Conservation (phyloP, 2,329 filamentous ascomycete species). For the Colletotrichum salicis region DNA sequence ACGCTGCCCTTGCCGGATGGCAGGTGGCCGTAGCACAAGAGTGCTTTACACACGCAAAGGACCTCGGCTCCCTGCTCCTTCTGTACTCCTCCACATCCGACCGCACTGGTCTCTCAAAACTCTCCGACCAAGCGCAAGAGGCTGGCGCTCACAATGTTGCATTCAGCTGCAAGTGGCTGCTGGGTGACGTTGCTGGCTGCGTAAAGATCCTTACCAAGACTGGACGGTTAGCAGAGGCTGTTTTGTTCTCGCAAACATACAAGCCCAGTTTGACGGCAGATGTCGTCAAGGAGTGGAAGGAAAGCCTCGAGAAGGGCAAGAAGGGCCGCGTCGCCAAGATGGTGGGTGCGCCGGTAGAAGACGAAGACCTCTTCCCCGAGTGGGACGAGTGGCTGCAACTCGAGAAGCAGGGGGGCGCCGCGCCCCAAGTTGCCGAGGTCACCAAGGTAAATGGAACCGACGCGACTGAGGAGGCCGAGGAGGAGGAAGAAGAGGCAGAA, state of each 20-base stretch:
- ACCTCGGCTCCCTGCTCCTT: slow-evolving; percentile 87
- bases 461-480: slow-evolving; percentile 38
- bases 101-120: slow-evolving; percentile 74
- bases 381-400: slow-evolving; percentile 91
- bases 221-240: slow-evolving; percentile 83
- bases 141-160: slow-evolving; percentile 90
- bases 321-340: slow-evolving; percentile 87
- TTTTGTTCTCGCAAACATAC: slow-evolving; percentile 94
- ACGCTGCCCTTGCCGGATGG: slow-evolving; percentile 88
- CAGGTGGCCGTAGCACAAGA: slow-evolving; percentile 89
- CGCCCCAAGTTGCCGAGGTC: slow-evolving; percentile 40
- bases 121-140: slow-evolving; percentile 80
- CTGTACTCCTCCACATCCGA: slow-evolving; percentile 89
- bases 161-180: slow-evolving; percentile 89
- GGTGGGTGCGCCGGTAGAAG: slow-evolving; percentile 83
- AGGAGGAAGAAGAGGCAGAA: slow-evolving; percentile 34
- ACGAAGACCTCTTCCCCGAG: slow-evolving; percentile 91
- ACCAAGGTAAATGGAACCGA: slow-evolving; percentile 42
- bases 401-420: slow-evolving; percentile 74
- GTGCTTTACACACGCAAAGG: slow-evolving; percentile 91
- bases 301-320: slow-evolving; percentile 81
- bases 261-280: slow-evolving; percentile 80
- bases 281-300: slow-evolving; percentile 84
- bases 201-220: slow-evolving; percentile 83
- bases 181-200: slow-evolving; percentile 84